These are phyloP conservation scores for Verbascum thapsus DNA, from an alignment of 257 asterid genomes.

Conservation along the genomic window DNA sequence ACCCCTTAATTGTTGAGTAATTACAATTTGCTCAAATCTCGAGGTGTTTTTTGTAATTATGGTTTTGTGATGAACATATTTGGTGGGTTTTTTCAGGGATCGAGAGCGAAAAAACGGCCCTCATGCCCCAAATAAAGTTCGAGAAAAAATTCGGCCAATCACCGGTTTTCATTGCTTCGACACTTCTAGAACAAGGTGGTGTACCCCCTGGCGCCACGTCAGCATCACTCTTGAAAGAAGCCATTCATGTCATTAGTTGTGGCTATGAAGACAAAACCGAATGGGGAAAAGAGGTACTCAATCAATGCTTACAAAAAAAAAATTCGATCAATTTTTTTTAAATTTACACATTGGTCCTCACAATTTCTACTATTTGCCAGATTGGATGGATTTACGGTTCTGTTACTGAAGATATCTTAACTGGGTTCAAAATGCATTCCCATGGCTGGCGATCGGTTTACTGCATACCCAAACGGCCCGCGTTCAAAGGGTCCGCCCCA, in stretches of 20 bases:
- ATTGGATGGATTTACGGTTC: constrained; percentile 98
- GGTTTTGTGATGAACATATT: too few relatives aligned
- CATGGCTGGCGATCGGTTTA: constrained; percentile 98
- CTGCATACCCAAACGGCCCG: constrained; percentile 83
- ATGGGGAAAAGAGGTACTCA: constrained; percentile 93
- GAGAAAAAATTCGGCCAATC: constrained; percentile 96
- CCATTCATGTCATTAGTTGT: constrained; percentile 94
- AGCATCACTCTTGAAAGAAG: constrained; percentile 94
- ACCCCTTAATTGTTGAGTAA: too few relatives aligned
- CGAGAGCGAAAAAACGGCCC: constrained; percentile 72
- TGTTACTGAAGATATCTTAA: constrained; percentile 94
- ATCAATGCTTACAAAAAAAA: too few relatives aligned
- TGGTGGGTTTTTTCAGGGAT: constrained; percentile 62
- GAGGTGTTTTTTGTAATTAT: too few relatives aligned
- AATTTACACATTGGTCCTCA: constrained; percentile 17
- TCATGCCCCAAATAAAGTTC: constrained; percentile 80
- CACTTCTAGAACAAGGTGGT: constrained; percentile 87
- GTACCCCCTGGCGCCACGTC: constrained; percentile 83
- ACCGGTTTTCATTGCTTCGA: constrained; percentile 87
- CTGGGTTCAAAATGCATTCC: constrained; percentile 98
- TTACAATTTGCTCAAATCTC: constrained; percentile 8
- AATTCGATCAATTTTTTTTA: neutral
- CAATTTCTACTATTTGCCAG: constrained; percentile 36
- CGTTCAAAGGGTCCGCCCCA: constrained; percentile 95
- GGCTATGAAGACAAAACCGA: constrained; percentile 97